phyloP scores from a whole-genome alignment of 2,329 filamentous ascomycete species.

The Botryotinia narcissicola region DNA sequence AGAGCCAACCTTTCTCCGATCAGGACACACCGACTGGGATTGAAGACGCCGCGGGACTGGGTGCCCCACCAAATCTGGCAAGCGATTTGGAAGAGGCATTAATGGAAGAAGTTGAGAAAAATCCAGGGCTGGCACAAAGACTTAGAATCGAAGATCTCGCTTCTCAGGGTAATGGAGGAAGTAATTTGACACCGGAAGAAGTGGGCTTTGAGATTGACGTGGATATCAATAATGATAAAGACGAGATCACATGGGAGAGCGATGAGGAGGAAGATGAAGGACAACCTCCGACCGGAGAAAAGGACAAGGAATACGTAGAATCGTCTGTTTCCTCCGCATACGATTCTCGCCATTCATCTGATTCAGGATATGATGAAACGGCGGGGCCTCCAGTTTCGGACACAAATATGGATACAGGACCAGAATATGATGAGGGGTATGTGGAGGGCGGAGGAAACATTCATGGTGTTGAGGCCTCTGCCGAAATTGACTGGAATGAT shows the following conservation, averaged over 20 bases:
- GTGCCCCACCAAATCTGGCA: not conserved
- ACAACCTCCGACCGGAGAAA: not conserved
- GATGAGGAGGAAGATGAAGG: not conserved
- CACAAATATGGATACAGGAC: not conserved
- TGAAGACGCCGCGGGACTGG: not conserved
- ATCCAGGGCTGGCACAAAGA: not conserved
- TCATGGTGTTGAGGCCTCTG: not conserved
- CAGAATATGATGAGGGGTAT: not conserved
- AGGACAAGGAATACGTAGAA: not conserved
- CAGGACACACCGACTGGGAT: not conserved
- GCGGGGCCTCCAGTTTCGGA: not conserved
- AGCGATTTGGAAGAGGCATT: constrained; percentile 11
- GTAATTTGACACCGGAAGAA: not conserved
- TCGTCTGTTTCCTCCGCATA: not conserved
- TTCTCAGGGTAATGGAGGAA: not conserved
- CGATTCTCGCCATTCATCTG: not conserved
- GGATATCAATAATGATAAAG: not conserved
- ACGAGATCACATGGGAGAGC: constrained; percentile 14
- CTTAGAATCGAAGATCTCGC: not conserved
- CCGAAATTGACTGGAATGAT: not conserved
- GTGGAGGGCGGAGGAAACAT: not conserved
- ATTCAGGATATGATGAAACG: constrained; percentile 3
- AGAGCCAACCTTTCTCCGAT: not conserved
- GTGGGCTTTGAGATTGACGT: not conserved
- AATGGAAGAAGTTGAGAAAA: constrained; percentile 1